Percentiles rank a stretch among this genome's conserved stretches.
Evolutionary conservation across 2,329 filamentous ascomycete species (phyloP).

Genomic region (Alternaria brassicicola): DNA sequence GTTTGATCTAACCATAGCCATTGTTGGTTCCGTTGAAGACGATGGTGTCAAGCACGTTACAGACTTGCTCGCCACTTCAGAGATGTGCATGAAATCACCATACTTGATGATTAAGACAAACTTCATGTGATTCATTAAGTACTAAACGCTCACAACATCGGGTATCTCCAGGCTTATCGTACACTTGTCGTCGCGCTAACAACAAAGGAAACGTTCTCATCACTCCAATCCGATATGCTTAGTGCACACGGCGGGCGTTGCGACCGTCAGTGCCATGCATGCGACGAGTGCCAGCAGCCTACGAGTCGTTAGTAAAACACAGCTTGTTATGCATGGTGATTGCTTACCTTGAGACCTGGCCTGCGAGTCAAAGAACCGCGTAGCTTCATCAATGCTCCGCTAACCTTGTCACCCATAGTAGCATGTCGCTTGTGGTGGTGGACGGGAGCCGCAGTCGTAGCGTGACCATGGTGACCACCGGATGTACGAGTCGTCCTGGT

Average conservation of each 20-base stretch:
- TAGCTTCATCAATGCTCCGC: slow-evolving; percentile 75
- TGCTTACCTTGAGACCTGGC: slow-evolving; percentile 70
- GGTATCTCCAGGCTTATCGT: slow-evolving; percentile 25
- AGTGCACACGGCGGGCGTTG: slow-evolving; percentile 49
- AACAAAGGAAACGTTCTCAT: not conserved
- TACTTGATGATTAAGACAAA: slow-evolving; percentile 4
- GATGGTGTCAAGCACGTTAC: slow-evolving; percentile 18
- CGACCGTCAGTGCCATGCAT: slow-evolving; percentile 78
- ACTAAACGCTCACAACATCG: slow-evolving; percentile 17
- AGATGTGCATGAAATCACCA: slow-evolving; percentile 9
- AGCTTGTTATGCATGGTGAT: not conserved
- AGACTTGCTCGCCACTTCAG: slow-evolving; percentile 11
- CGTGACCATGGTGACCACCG: slow-evolving; percentile 44
- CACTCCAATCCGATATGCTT: not conserved
- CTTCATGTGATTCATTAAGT: slow-evolving; percentile 5
- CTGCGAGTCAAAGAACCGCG: slow-evolving; percentile 71
- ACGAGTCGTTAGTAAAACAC: slow-evolving; percentile 5
- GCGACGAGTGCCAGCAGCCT: slow-evolving; percentile 75
- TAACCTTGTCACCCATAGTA: slow-evolving; percentile 76
- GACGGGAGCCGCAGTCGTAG: slow-evolving; percentile 27
- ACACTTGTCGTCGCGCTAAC: slow-evolving; percentile 12
- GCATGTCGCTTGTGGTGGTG: slow-evolving; percentile 72
- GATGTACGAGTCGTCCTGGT: slow-evolving; percentile 53
- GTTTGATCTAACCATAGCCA: slow-evolving; percentile 15
- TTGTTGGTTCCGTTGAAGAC: slow-evolving; percentile 9